Conservation (phyloP, 2,329 filamentous ascomycete species). For the Gaeumannomyces sp. region DNA sequence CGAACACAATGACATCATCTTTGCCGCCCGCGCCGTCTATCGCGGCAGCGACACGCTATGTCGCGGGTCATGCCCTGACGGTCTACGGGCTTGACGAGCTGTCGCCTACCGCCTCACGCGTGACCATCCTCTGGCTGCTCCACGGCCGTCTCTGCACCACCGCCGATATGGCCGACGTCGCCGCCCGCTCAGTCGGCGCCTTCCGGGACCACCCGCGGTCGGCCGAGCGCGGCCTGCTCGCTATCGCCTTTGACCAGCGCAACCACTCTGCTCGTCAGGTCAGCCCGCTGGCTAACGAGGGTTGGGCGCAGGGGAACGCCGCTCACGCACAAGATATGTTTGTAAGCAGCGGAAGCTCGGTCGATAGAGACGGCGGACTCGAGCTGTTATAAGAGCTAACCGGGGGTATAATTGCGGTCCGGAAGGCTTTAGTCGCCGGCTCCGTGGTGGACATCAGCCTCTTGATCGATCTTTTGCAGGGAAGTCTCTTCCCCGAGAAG, state of each 20-base stretch:
- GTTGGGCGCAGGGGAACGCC: constrained; percentile 73
- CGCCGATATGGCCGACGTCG: constrained; percentile 69
- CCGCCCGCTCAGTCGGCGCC: constrained; percentile 58
- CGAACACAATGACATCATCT: constrained; percentile 12
- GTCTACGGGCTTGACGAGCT: constrained; percentile 79
- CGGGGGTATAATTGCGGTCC: neutral
- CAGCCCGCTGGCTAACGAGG: constrained; percentile 61
- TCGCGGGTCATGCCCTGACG: constrained; percentile 72
- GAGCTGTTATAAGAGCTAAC: neutral
- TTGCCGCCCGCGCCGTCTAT: constrained; percentile 39
- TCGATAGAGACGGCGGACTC: too few species aligned
- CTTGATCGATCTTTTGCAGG: constrained; percentile 71
- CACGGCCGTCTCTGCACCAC: constrained; percentile 70
- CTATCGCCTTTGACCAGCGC: constrained; percentile 82
- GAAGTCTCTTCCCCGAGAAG: constrained; percentile 59
- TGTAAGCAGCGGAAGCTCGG: constrained; percentile 8
- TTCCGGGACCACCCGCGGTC: constrained; percentile 40
- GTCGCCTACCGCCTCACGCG: constrained; percentile 38
- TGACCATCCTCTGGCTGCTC: constrained; percentile 86
- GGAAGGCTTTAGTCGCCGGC: constrained; percentile 55
- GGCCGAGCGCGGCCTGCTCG: constrained; percentile 58
- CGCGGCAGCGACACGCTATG: constrained; percentile 60
- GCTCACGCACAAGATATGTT: constrained; percentile 92
- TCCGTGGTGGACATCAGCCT: constrained; percentile 70
- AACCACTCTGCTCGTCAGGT: constrained; percentile 79